Evolutionary conservation across 1,284 basidiomycete species (phyloP).

Genomic region (Athelia sp.): DNA sequence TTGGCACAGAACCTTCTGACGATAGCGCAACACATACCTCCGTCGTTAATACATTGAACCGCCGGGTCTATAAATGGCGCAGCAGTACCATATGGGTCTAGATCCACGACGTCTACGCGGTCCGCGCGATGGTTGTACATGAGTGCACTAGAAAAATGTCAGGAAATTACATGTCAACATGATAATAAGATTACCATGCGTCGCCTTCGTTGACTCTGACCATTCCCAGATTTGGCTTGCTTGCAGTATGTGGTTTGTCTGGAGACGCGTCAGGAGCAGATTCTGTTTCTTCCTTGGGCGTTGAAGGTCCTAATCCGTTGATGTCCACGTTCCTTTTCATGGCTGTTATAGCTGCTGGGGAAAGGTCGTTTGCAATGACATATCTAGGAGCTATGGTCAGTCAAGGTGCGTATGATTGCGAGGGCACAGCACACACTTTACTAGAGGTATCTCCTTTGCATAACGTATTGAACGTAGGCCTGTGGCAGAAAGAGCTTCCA

Average conservation of each 20-base stretch:
- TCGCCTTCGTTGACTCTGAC: conserved; percentile 87
- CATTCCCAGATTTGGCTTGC: conserved; percentile 35
- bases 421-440: conserved; percentile 53
- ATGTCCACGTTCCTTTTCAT: conserved; percentile 89
- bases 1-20: conserved; percentile 3
- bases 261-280: conserved; percentile 12
- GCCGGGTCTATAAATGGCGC: conserved; percentile 97
- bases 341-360: conserved; percentile 76
- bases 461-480: conserved; percentile 96
- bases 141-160: conserved; percentile 50
- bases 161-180: neutral
- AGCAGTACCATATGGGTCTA: conserved; percentile 97
- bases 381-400: conserved; percentile 41
- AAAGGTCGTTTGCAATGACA: conserved; percentile 94
- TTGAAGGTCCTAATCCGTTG: conserved; percentile 67
- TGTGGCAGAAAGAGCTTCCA: conserved; percentile 97
- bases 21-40: conserved; percentile 47
- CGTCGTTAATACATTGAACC: conserved; percentile 86
- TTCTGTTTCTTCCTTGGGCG: conserved; percentile 14
- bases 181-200: conserved; percentile 64
- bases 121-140: conserved; percentile 88
- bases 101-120: conserved; percentile 90
- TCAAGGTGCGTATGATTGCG: conserved; percentile 6
- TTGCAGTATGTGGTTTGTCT: conserved; percentile 13
- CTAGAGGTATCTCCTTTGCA: conserved; percentile 93